A percentile compares a stretch with the other conserved stretches of the same genome.
Conservation (phyloP, 169 alveolate species). For the Amoebophrya sp. region DNA sequence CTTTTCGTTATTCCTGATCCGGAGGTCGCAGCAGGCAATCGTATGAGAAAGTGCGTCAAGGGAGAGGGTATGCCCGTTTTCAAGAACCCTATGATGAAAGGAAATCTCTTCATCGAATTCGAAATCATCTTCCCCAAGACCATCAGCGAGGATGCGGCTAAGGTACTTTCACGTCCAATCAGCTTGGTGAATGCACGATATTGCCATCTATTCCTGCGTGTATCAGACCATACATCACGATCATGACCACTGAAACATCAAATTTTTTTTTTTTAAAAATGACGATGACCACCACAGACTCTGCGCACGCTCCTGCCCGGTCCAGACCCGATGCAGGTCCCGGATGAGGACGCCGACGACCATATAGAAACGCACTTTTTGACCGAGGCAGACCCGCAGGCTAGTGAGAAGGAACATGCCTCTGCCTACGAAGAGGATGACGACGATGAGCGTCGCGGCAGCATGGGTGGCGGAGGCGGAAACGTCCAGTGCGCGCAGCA, state of each 20-base stretch:
- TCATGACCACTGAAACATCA: too few species aligned
- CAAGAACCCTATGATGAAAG: constrained; percentile 59
- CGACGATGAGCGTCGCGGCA: constrained; percentile 44
- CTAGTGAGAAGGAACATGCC: constrained; percentile 9
- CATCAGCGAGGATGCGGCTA: constrained; percentile 26
- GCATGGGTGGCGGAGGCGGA: constrained; percentile 52
- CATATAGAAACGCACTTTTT: constrained; percentile 12
- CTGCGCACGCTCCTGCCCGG: constrained; percentile 23
- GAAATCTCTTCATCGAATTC: constrained; percentile 63
- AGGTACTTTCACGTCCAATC: neutral
- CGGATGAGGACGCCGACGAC: constrained; percentile 31
- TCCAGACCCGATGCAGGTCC: constrained; percentile 5
- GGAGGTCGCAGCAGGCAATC: neutral
- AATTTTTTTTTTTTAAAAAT: too few species aligned
- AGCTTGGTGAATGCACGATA: too few species aligned
- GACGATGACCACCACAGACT: neutral
- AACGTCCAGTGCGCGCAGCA: constrained; percentile 56
- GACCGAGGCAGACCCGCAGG: constrained; percentile 27
- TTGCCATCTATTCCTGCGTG: too few species aligned
- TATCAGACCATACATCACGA: too few species aligned
- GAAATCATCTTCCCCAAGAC: constrained; percentile 62
- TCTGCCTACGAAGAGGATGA: constrained; percentile 54
- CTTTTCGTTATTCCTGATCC: neutral
- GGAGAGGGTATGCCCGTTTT: constrained; percentile 73
- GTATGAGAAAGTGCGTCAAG: constrained; percentile 55